Evolutionary conservation across 2,329 filamentous ascomycete species (phyloP).

Genomic region (Trichoderma sp.): DNA sequence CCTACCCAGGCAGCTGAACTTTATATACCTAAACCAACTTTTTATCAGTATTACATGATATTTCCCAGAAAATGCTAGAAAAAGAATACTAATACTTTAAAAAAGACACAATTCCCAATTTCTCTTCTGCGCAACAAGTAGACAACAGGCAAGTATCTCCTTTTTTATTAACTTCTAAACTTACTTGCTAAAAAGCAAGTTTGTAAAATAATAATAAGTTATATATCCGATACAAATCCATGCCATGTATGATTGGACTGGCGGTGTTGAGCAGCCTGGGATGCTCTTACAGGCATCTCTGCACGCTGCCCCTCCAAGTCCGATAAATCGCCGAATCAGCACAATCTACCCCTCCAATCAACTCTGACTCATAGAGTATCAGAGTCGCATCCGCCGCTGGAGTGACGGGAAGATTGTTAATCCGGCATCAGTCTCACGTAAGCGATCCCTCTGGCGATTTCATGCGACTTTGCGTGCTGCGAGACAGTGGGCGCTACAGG

Average conservation of each 20-base stretch:
- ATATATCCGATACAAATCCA: not conserved
- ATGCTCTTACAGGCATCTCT: not conserved
- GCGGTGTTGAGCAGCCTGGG: not conserved
- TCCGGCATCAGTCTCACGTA: not conserved
- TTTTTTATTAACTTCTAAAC: no score
- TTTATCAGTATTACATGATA: not conserved
- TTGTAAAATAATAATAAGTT: no score
- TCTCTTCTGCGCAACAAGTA: not conserved
- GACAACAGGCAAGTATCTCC: no score
- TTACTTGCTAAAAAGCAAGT: no score
- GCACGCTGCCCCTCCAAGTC: conserved; percentile 18
- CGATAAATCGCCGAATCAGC: conserved; percentile 24
- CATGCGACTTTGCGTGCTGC: not conserved
- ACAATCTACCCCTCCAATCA: conserved; percentile 14
- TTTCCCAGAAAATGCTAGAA: not conserved
- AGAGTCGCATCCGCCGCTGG: not conserved
- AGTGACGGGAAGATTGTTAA: not conserved
- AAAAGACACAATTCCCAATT: not conserved
- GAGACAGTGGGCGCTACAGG: not conserved
- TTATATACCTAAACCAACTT: not conserved
- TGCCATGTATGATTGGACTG: not conserved
- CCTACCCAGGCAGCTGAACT: no score
- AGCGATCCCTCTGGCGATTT: not conserved
- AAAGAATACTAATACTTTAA: no score
- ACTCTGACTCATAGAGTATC: conserved; percentile 8